Evolutionary conservation across 352 stramenopile species (phyloP), one percentile per base, ranked within the genome.

Genomic region (Phytophthora sansomeana): DNA sequence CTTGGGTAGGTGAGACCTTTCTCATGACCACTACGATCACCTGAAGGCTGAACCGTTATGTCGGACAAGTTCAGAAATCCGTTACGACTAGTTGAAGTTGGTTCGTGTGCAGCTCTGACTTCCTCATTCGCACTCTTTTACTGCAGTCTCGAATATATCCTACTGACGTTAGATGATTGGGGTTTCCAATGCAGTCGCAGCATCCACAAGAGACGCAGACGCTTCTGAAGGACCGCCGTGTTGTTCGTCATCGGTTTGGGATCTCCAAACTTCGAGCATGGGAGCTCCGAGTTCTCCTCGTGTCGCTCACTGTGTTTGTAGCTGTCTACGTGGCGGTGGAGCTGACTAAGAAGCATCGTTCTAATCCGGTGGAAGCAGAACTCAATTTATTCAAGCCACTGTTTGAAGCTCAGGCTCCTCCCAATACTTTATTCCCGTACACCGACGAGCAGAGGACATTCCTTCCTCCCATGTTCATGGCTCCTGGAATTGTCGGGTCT

Each of bases 391-490:
- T 75, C 43, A 39, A 67, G 11, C 56, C 67, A 17, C 19, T 87
- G 10, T 73, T 75, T 19, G 26, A 50, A 10, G 68, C 60, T 1
- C 57, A 80, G 16, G 63, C 69, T 2, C 73, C 73, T 11, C 64
- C 73, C 2, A 14, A 39, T 13, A 21, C 21, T 7, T 42, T 82
- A 14, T 72, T 74, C 57, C 49, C 60, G 14, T 58, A 62, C 46
- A 77, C 47, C 5, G 35, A 78, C 29, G 58, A 59, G 8, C 69
- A 78, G 32, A 4, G 35, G 13, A 70, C 54, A 14, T 70, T 78
- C 58, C 56, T 79, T 33, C 74, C 78, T 0, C 76, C 76, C 16
- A 72, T 72, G 19, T 81, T 75, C 61, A 19, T 85, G 10, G 67
- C 72, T 0, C 8, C 75, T 5, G 65, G 69, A 0, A 42, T 77